Evolutionary conservation across 1,284 basidiomycete genomes (phyloP), one percentile per base, ranked within the genome.

Genomic region (Cutaneotrichosporon mucoides): DNA sequence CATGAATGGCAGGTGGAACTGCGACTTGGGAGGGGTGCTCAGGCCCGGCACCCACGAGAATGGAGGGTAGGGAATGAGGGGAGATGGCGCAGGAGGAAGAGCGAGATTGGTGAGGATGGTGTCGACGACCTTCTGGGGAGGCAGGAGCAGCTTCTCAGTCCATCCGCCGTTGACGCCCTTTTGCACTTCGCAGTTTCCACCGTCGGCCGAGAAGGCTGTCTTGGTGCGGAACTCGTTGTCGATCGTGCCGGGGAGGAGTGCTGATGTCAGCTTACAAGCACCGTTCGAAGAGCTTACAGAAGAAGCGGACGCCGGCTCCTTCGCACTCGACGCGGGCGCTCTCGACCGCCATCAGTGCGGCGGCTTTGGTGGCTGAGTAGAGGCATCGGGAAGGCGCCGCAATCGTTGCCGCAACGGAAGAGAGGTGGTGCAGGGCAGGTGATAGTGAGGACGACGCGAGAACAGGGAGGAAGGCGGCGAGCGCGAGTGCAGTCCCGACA

Each of bases 381-480:
- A 97, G 78, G 0, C 88, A 81, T 13, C 93, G 86, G 0, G 90
- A 92, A 0, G 93, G 93, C 0, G 92, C 86, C 0, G 92, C 89
- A 34, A 93, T 84, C 7, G 88, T 81, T 1, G 90, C 86, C 3
- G 88, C 92, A 4, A 89, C 81, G 6, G 88, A 90, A 8, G 90
- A 91, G 42, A 95, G 79, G 54, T 93, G 84, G 42, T 89, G 84
- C 44, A 95, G 82, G 0, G 88, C 85, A 0, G 93, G 92, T 0
- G 84, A 82, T 0, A 68, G 60, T 0, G 91, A 94, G 0, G 86
- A 85, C 15, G 81, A 78, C 15, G 84, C 81, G 24, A 96, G 83
- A 4, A 92, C 71, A 0, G 92, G 92, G 2, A 94, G 85, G 66
- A 82, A 80, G 6, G 77, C 72, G 0, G 78, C 75, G 8, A 82